phyloP scores from a whole-genome alignment of 805 yeast genomes.

The Spathaspora passalidarum region DNA sequence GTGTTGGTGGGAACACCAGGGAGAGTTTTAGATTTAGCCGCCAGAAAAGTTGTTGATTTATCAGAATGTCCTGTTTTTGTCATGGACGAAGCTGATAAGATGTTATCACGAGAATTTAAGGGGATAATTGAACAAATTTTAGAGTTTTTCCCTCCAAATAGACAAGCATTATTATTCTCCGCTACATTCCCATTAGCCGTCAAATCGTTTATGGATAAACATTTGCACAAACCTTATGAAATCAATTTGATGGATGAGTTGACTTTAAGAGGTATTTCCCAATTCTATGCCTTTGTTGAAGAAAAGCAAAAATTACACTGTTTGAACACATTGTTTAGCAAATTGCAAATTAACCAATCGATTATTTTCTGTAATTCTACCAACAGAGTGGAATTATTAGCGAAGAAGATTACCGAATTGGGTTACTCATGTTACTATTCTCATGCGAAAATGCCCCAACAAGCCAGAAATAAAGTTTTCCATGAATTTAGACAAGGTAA shows the following conservation, averaged over 20 bases:
- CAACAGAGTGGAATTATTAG: constrained; percentile 90
- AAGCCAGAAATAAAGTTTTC: constrained; percentile 95
- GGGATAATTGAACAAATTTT: constrained; percentile 84
- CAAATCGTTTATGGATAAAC: constrained; percentile 86
- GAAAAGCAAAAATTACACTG: constrained; percentile 95
- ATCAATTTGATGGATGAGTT: constrained; percentile 97
- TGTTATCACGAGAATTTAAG: constrained; percentile 88
- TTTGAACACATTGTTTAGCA: constrained; percentile 89
- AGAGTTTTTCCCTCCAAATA: constrained; percentile 63
- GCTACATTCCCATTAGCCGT: constrained; percentile 97
- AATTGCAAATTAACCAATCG: constrained; percentile 92
- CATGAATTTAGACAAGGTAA: constrained; percentile 98
- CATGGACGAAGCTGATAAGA: constrained; percentile 99
- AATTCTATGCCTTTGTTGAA: constrained; percentile 97
- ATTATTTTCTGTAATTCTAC: constrained; percentile 97
- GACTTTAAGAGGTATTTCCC: constrained; percentile 93
- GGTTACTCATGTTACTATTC: constrained; percentile 96
- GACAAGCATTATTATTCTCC: constrained; percentile 82
- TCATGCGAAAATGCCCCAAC: constrained; percentile 97
- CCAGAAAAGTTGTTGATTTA: constrained; percentile 82
- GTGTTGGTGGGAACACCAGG: constrained; percentile 97
- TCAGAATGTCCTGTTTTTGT: constrained; percentile 83
- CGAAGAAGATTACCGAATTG: constrained; percentile 92
- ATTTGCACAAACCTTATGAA: constrained; percentile 88
- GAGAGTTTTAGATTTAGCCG: constrained; percentile 90